Conservation (phyloP, 2,329 filamentous ascomycete species). For the Nemania serpens region DNA sequence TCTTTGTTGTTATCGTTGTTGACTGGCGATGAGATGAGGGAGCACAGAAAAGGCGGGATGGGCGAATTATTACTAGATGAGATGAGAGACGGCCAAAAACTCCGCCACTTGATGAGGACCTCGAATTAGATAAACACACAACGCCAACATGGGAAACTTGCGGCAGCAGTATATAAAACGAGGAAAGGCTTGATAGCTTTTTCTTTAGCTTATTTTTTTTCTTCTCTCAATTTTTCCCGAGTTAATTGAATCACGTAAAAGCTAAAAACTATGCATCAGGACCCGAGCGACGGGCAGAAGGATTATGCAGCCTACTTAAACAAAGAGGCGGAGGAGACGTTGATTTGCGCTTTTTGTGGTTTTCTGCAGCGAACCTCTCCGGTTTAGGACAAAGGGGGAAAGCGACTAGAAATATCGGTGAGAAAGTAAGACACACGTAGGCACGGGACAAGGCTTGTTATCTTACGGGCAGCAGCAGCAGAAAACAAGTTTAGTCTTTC, state of each 20-base stretch:
- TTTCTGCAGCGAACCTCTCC: slow-evolving; percentile 43
- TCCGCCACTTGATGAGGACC: slow-evolving; percentile 34
- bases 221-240: slow-evolving; percentile 14
- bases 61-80: slow-evolving; percentile 9
- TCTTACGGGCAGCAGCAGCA: slow-evolving; percentile 31
- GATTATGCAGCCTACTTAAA: slow-evolving; percentile 33
- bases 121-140: slow-evolving; percentile 22
- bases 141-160: slow-evolving; percentile 19
- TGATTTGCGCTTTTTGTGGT: slow-evolving; percentile 23
- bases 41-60: slow-evolving; percentile 25
- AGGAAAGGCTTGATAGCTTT: slow-evolving; percentile 20
- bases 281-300: slow-evolving; percentile 28
- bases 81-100: slow-evolving; percentile 20
- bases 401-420: slow-evolving; percentile 42
- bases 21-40: not conserved
- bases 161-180: slow-evolving; percentile 12
- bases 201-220: not conserved
- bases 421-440: slow-evolving; percentile 41
- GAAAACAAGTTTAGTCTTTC: slow-evolving; percentile 1
- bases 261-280: slow-evolving; percentile 28
- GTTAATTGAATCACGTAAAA: slow-evolving; percentile 14
- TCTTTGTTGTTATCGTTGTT: not conserved
- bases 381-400: slow-evolving; percentile 38
- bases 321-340: slow-evolving; percentile 37
- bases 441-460: slow-evolving; percentile 24